phyloP scores from a whole-genome alignment of 1,284 basidiomycete species.

The Inonotus obliquus region DNA sequence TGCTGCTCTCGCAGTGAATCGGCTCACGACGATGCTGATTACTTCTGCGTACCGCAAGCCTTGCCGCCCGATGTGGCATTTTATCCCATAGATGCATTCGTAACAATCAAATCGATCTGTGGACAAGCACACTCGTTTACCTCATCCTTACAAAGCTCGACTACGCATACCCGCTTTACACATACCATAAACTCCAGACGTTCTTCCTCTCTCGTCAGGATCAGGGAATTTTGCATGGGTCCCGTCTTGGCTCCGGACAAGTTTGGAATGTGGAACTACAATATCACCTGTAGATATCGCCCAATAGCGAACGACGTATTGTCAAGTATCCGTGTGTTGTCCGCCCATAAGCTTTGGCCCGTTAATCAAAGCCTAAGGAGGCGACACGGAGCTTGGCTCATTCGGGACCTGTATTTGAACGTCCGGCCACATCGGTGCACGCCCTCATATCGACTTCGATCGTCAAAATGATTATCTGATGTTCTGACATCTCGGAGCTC shows the following conservation, averaged over 20 bases:
- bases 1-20: no score
- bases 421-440: neutral
- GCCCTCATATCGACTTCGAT: neutral
- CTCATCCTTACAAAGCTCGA: neutral
- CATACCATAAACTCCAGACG: neutral
- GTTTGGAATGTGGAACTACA: no score
- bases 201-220: neutral
- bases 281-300: no score
- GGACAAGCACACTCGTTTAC: neutral
- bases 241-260: no score
- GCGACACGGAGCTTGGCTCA: slow-evolving; percentile 1
- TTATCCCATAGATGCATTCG: no score
- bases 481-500: neutral
- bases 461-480: slow-evolving; percentile 6
- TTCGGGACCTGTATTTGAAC: neutral
- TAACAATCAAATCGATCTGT: no score
- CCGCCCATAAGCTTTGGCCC: neutral
- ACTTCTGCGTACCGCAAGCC: no score
- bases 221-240: neutral
- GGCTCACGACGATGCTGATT: no score
- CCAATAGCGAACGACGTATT: neutral
- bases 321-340: neutral
- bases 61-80: no score
- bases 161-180: neutral
- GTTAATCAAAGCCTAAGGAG: neutral